These are phyloP conservation scores for Sicyos edulis DNA, from an alignment of 306 rosid species.

Conservation along the genomic window DNA sequence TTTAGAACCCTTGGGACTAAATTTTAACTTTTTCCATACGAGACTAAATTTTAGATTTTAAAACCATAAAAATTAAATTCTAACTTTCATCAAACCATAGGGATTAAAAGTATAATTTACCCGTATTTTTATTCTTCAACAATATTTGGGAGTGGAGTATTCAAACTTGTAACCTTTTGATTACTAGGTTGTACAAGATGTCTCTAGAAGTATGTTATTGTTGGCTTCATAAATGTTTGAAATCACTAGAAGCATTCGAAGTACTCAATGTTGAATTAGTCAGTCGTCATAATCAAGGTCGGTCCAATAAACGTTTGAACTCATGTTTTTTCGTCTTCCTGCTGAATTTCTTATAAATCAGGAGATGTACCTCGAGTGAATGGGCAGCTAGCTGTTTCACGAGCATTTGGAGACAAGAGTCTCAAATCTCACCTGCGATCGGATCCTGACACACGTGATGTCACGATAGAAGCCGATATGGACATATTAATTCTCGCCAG, in stretches of 20 bases:
- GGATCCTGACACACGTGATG: slow-evolving; percentile 55
- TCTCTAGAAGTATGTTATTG: no score
- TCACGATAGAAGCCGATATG: slow-evolving; percentile 33
- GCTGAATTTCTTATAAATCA: slow-evolving; percentile 26
- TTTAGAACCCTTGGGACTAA: no score
- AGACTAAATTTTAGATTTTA: no score
- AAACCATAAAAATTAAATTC: no score
- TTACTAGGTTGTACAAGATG: no score
- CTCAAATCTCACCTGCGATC: slow-evolving; percentile 85
- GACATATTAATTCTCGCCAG: slow-evolving; percentile 76
- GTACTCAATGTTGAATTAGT: neutral
- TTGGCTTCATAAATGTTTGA: neutral
- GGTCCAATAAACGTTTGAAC: neutral
- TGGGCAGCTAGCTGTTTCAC: slow-evolving; percentile 91
- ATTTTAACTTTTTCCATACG: no score
- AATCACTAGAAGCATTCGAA: neutral
- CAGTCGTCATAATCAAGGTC: neutral
- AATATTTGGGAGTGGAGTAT: no score
- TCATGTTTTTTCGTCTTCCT: slow-evolving; percentile 14
- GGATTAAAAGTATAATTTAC: no score
- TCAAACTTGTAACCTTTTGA: no score
- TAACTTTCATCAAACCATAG: no score
- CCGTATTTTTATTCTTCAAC: no score
- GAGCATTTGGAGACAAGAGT: slow-evolving; percentile 94
- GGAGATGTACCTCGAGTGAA: slow-evolving; percentile 96